Base-by-base conservation (phyloP, 2,329 filamentous ascomycete genomes). In the Boeremia exigua region DNA sequence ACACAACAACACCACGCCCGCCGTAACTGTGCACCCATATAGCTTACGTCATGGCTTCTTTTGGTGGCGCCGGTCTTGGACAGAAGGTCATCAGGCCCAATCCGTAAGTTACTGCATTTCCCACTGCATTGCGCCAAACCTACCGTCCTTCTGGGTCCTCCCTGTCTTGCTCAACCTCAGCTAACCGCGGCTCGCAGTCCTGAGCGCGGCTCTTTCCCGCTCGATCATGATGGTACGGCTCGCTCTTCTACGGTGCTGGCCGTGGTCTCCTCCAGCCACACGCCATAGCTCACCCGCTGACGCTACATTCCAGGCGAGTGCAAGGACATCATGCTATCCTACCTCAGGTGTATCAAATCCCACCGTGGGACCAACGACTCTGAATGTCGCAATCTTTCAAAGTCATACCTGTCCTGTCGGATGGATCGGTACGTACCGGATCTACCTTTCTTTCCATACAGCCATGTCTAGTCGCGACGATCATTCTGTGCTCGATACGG, bases 161-260 rank as follows among this genome's bases (percentile, higher is more conserved):
- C 47, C 43, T 52, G 44, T 34, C 46, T 23, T 37, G 32, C 25
- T 48, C 42, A 17, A 23, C 23, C 36, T 38, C 14, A 28, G 46
- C 61, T 68, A 43, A 70, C 25, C 37, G 17, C 19, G 6, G 19
- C 42, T 54, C 40, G 28, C 65, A 95, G 91, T 54, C 94, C 94
- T 5, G 90, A 97, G 75, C 88, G 93, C 68, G 94, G 94, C 52
- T 96, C 91, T 68, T 98, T 98, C 72, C 94, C 94, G n/a, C 86
- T 98, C 52, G 94, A 98, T 76, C 93, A 97, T 69, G 92, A 96
- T 75, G 92, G 86, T 88, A 78, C 45, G 71, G 56, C 49, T 33
- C 45, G 52, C 45, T 32, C 37, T 54, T 91, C 88, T 89, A 70
- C n/a, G 14, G 34, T 40, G 9, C 19, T 34, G 12, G 33, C 33